Base-by-base conservation (phyloP, 116 monocot genomes). In the Iris pallida region DNA sequence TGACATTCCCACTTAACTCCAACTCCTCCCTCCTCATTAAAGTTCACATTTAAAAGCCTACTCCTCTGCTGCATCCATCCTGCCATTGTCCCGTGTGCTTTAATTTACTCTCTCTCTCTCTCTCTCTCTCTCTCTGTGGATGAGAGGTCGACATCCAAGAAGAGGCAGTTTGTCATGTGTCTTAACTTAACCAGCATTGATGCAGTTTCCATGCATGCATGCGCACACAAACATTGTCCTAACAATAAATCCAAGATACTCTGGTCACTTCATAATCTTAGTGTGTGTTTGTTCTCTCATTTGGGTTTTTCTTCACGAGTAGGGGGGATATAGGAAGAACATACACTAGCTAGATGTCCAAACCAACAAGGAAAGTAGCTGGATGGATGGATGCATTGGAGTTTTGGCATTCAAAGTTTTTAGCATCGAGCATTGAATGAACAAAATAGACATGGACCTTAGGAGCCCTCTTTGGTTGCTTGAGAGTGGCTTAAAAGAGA, bases 111-210 rank as follows among this genome's bases (percentile, higher is more conserved):
- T 20, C 58, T 58, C 57, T 19, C 18, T 58, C 57, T 57, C 57
- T 57, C 57, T 57, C 57, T 57, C 57, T 57, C 57, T 57, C 57
- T 57, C 57, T 57, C 16, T 58, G 17, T 42, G 14, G 42, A 45
- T 16, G 63, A 65, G 47, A 49, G 20, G 49, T 65, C 64, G 19
- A 18, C 64, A 65, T 65, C 49, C 15, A 46, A 49, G 11, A 46
- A 49, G 11, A 48, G 64, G 44, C 48, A 46, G 19, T 15, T 14
- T 16, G 4, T 40, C 20, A 41, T 11, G 59, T 30, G 40, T 30
- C 13, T 40, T 6, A 60, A 20, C 20, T 20, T 40, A 10, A 14
- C 17, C 10, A 58, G 17, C 9, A 20, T 42, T 19, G 40, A n/a
- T 41, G 42, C 30, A 40, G 20, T 13, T 45, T 3, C 3, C 14